Base-by-base conservation (phyloP, 139 green algal species). In the Spirogloea muscicola region DNA sequence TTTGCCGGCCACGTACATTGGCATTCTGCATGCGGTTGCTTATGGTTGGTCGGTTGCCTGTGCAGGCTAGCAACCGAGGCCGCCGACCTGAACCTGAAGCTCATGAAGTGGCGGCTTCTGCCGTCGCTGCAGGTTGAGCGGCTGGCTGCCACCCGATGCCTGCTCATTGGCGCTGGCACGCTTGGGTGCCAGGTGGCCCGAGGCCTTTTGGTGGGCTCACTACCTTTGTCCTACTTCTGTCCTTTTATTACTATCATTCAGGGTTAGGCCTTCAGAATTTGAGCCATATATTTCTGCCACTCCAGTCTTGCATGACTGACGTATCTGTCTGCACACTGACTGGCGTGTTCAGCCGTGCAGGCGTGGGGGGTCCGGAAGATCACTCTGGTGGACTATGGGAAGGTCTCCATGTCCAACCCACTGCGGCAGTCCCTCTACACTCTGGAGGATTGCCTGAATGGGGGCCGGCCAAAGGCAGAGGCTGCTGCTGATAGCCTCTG, bases 91-190 rank as follows among this genome's bases (percentile, higher is more conserved):
- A 99, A 98, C 87, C 84, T 99, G 58, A 85, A 88, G 5, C 88
- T 99, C 10, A 98, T 98, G 94, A 83, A 88, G 31, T 99, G 94
- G 94, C 85, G 94, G 3, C 88, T 93, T 6, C 59, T 84, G 29
- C 83, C 83, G 1, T 49, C 60, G 36, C 65, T 99, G 7, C 85
- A 96, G 68, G 79, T 89, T 0, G 71, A 74, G 0, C 18, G 49
- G n/a, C 51, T 99, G 2, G 44, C 82, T 2, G 38, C 29, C 6
- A 81, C 76, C 1, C 77, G 74, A 6, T 97, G 91, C 86, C 81
- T 98, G 64, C 87, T 99, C 51, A 82, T 99, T 10, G 94, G 90
- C 2, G 86, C 90, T 25, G 87, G 92, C 86, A 85, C 55, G 64
- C 55, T 88, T 13, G 94, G 94, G 27, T 99, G 95, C 82, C 86